These are phyloP conservation scores for Xylariales sp. DNA, from an alignment of 2,329 filamentous ascomycete genomes.

Conservation along the genomic window DNA sequence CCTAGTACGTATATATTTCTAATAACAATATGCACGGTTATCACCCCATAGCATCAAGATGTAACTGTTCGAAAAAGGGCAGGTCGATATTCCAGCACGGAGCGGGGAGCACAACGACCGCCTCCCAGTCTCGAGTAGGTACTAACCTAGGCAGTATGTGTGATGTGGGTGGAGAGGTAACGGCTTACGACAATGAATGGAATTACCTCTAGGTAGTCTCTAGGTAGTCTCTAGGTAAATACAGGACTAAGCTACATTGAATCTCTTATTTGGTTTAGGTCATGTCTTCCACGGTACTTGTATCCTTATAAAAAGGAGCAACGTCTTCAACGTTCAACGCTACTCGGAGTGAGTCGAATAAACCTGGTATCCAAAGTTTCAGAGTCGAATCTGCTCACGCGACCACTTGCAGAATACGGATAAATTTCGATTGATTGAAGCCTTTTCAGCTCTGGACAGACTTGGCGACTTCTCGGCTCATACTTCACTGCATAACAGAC, in stretches of 20 bases:
- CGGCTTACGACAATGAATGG: neutral
- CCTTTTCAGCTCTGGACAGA: slow-evolving; percentile 18
- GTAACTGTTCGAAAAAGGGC: neutral
- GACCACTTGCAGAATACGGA: slow-evolving; percentile 45
- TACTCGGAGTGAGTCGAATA: neutral
- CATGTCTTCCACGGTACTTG: too few species aligned
- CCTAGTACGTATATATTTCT: neutral
- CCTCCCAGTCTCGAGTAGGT: too few species aligned
- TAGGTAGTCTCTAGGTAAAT: neutral
- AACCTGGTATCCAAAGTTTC: neutral
- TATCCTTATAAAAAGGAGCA: slow-evolving; percentile 5
- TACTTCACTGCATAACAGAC: slow-evolving; percentile 16
- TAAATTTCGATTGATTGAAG: slow-evolving; percentile 14
- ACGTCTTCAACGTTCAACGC: neutral
- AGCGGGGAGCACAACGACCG: neutral
- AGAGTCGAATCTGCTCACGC: slow-evolving; percentile 41
- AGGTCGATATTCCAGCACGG: slow-evolving; percentile 2
- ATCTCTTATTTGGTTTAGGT: too few species aligned
- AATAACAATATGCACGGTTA: slow-evolving; percentile 9
- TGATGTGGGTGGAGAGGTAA: neutral
- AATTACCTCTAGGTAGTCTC: slow-evolving; percentile 3
- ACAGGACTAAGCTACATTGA: too few species aligned
- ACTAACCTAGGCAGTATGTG: too few species aligned
- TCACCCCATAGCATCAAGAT: neutral
- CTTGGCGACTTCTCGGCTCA: slow-evolving; percentile 21